Evolutionary conservation across 2,329 filamentous ascomycete species (phyloP), one percentile per base, ranked within the genome.

Genomic region (Beauveria sp.): DNA sequence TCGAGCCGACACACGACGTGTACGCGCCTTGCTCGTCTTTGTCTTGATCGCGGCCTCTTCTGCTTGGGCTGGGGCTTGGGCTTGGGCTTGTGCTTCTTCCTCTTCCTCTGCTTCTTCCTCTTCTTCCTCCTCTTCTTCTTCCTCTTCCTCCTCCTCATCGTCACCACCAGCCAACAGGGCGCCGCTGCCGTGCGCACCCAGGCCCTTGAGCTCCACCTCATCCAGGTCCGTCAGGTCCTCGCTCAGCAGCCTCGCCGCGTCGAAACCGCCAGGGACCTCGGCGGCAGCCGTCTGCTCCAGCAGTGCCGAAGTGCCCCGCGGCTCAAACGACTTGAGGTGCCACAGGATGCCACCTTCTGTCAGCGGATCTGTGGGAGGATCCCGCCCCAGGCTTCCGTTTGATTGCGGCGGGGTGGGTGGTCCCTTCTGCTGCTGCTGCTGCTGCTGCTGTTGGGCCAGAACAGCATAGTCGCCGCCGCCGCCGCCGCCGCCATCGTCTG

Each of bases 141-240:
- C 26, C 2, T 22, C 43, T 6, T n/a, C 53, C 1, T 20, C 54
- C 10, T 34, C 57, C 24, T 52, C 57, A 3, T 59, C 47, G 2
- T 3, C 56, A 18, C 22, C 55, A 16, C 16, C 58, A 16, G 12
- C 18, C 77, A 65, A 81, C 77, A 65, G 81, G 80, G 34, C 65
- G 20, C 20, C n/a, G 52, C 52, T 42, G 51, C 20, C 34, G 34
- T 83, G 81, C 54, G 79, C 77, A 40, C 77, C 80, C 40, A 91
- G 77, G 40, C 88, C 90, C 68, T 90, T 87, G 62, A 96, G 79
- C 74, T 93, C 91, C 57, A 96, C 92, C 66, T 97, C 93, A 68
- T 96, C 93, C 71, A 97, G 86, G 70, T 97, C 93, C 61, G 90
- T 96, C 24, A 97, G 80, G 67, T 93, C 90, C 73, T 96, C 93